phyloP scores from a whole-genome alignment of 140 eudicot genomes.

The Stevia rebaudiana region DNA sequence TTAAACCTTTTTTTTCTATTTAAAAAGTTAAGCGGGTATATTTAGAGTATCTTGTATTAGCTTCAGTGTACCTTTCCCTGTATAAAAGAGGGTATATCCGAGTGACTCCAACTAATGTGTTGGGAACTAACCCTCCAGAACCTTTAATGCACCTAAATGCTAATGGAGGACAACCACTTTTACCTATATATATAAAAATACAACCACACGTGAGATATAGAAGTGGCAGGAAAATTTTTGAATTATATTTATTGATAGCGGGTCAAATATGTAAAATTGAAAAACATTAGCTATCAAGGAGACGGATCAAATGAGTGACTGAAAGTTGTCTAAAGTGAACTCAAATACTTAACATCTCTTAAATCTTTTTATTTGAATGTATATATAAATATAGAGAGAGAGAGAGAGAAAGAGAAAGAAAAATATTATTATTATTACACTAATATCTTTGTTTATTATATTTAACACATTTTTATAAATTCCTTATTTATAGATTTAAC shows the following conservation, averaged over 20 bases:
- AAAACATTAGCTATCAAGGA: neutral
- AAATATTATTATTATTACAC: neutral
- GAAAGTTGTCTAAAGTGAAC: neutral
- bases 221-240: neutral
- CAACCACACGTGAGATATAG: constrained; percentile 7
- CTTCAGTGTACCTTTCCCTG: constrained; percentile 62
- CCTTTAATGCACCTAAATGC: constrained; percentile 82
- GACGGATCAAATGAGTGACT: neutral
- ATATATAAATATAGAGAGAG: neutral
- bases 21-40: neutral
- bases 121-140: constrained; percentile 71
- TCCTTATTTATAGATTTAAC: neutral
- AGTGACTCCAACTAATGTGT: constrained; percentile 66
- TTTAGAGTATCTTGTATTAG: constrained; percentile 11
- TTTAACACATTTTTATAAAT: neutral
- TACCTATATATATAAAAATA: constrained; percentile 41
- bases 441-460: neutral
- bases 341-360: neutral
- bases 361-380: neutral
- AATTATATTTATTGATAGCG: neutral
- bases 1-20: neutral
- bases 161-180: constrained; percentile 56
- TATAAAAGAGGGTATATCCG: constrained; percentile 83
- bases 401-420: too few relatives aligned
- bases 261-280: neutral